phyloP scores from a whole-genome alignment of 768 basidiomycete genomes.

The Kwoniella sp. region DNA sequence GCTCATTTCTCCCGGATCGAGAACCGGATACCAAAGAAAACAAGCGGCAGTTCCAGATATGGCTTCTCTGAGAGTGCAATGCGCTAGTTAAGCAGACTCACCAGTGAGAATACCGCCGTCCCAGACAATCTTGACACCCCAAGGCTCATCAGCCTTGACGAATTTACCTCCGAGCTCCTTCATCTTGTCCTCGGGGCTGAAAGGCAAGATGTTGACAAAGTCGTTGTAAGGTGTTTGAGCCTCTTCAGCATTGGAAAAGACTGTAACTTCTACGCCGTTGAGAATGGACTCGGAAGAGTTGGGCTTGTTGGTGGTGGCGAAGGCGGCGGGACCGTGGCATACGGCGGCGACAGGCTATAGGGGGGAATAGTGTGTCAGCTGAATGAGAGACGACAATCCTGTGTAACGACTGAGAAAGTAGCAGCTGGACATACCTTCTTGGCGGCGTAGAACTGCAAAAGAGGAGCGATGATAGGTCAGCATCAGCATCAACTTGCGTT shows the following conservation, averaged over 20 bases:
- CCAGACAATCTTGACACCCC: slow-evolving; percentile 60
- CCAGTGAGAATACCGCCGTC: slow-evolving; percentile 41
- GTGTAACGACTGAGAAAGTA: no score
- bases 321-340: slow-evolving; percentile 79
- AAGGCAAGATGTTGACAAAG: slow-evolving; percentile 61
- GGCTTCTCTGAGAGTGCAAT: no score
- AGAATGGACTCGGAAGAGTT: slow-evolving; percentile 68
- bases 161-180: slow-evolving; percentile 57
- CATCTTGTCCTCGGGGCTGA: slow-evolving; percentile 60
- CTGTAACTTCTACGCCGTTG: slow-evolving; percentile 63
- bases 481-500: no score
- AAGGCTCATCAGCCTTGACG: slow-evolving; percentile 64
- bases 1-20: no score
- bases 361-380: slow-evolving; percentile 3
- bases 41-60: no score
- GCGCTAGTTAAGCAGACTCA: no score
- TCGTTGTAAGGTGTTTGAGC: slow-evolving; percentile 58
- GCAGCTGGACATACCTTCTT: slow-evolving; percentile 59
- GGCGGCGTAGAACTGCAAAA: slow-evolving; percentile 70
- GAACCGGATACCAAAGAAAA: no score
- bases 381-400: no score
- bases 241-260: slow-evolving; percentile 75
- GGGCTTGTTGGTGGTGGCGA: slow-evolving; percentile 63
- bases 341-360: slow-evolving; percentile 64
- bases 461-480: no score